Base-by-base conservation (phyloP, 2,329 filamentous ascomycete species). In the Cordyceps cicadae region DNA sequence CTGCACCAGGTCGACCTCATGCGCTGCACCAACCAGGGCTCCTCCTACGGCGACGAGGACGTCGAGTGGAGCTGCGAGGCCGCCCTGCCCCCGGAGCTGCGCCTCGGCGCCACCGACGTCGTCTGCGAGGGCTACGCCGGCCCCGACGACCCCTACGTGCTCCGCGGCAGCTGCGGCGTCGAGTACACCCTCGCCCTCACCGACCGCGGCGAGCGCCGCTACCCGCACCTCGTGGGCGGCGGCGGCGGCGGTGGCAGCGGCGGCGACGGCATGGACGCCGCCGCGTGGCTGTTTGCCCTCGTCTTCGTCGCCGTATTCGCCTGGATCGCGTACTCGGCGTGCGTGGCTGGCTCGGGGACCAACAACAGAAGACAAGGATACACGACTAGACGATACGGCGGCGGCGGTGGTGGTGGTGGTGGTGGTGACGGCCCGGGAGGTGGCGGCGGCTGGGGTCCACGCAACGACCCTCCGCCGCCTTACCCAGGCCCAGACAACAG, bases 81-180 rank as follows among this genome's bases (percentile, higher is more conserved):
- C 0, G 72, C 75, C 2, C 72, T 88, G 17, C 85, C 86, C 0
- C 75, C 79, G 24, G 82, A 86, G 68, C 79, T 88, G 64, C 83
- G 82, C 73, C 84, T 97, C 32, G 92, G 90, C 61, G 82, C 83
- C 63, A 97, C 93, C 12, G 92, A 97, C 64, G 93, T 97, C 60
- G 79, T 92, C 12, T 99, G 94, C 73, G 93, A 99, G 70, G 93
- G 94, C 12, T 97, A 96, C 75, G 78, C 83, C 62, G 80, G 77
- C 15, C 75, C 87, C 0, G 84, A 93, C 52, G 94, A 97, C 71
- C 85, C 85, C 0, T 95, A 91, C 72, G 83, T 97, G n/a, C 76
- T 97, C 59, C 92, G 89, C 69, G 94, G 94, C 24, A 94, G 89
- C 72, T 97, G 93, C 74, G 94, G 89, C 15, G 92, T 96, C 26